These are phyloP conservation scores for Penicillium dipodomyicola DNA, from an alignment of 495 filamentous ascomycete species.

Conservation along the genomic window DNA sequence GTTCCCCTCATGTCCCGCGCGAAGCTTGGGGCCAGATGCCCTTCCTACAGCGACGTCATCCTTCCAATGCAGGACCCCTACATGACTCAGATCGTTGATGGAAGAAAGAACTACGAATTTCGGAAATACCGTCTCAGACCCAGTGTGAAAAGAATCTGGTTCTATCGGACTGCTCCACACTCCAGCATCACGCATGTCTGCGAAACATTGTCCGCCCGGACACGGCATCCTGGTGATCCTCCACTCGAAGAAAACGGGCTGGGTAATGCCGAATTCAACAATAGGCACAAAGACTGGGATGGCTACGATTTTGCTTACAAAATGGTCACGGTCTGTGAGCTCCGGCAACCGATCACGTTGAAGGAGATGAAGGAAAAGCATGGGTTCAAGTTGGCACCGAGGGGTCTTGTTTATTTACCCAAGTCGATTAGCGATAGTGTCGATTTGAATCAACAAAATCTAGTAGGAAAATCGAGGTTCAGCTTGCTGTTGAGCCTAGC, in stretches of 20 bases:
- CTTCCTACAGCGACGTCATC: neutral
- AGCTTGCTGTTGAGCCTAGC: neutral
- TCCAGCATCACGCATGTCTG: conserved; percentile 13
- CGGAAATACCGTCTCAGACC: conserved; percentile 9
- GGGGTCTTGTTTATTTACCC: conserved; percentile 3
- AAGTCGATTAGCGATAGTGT: conserved; percentile 1
- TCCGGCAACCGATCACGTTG: neutral
- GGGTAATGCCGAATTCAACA: neutral
- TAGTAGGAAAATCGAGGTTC: neutral
- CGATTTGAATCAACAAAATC: conserved; percentile 5
- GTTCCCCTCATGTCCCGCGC: too few relatives aligned
- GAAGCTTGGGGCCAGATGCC: neutral
- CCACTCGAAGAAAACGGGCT: conserved; percentile 1
- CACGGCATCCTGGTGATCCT: neutral
- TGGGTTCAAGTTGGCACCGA: neutral
- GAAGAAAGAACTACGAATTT: conserved; percentile 11
- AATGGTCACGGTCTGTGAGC: neutral
- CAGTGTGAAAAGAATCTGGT: conserved; percentile 9
- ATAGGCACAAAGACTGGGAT: neutral
- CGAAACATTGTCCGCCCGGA: conserved; percentile 2
- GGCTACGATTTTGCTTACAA: neutral
- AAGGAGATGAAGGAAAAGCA: conserved; percentile 2
- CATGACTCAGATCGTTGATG: conserved; percentile 10
- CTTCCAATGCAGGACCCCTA: conserved; percentile 6
- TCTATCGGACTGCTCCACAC: conserved; percentile 13